Evolutionary conservation across 768 basidiomycete genomes (phyloP).

Genomic region (Russula abietina): DNA sequence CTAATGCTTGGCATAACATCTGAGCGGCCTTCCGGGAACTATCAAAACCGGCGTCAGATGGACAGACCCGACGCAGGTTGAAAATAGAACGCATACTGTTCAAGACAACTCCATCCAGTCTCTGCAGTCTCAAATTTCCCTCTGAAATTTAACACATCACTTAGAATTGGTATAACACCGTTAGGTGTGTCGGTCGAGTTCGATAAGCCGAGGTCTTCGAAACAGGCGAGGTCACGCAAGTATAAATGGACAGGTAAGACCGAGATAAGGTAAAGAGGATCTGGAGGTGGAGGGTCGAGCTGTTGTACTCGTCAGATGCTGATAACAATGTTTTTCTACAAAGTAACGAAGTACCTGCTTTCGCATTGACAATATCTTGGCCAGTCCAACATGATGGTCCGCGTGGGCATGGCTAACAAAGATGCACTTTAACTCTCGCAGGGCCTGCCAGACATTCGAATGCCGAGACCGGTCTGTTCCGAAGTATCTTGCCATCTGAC

Average conservation of each 20-base stretch:
- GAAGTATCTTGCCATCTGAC: constrained; percentile 76
- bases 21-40: constrained; percentile 21
- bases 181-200: constrained; percentile 34
- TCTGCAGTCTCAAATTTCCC: not conserved
- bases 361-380: constrained; percentile 66
- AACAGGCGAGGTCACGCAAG: constrained; percentile 62
- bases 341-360: constrained; percentile 44
- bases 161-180: constrained; percentile 49
- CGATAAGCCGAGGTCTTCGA: constrained; percentile 65
- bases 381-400: constrained; percentile 86
- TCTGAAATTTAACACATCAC: constrained; percentile 16
- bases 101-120: constrained; percentile 2
- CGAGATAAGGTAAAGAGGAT: constrained; percentile 68
- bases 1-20: constrained; percentile 21
- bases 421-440: constrained; percentile 70
- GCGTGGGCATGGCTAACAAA: constrained; percentile 89
- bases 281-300: constrained; percentile 56
- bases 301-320: constrained; percentile 28
- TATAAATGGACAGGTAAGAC: constrained; percentile 53
- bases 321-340: not conserved
- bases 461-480: constrained; percentile 41
- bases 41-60: not conserved
- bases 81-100: constrained; percentile 9
- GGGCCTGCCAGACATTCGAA: constrained; percentile 47
- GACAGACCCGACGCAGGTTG: not conserved